Evolutionary conservation across 345 rosid species (phyloP), one percentile per base, ranked within the genome.

Genomic region (Aquilaria sinensis): DNA sequence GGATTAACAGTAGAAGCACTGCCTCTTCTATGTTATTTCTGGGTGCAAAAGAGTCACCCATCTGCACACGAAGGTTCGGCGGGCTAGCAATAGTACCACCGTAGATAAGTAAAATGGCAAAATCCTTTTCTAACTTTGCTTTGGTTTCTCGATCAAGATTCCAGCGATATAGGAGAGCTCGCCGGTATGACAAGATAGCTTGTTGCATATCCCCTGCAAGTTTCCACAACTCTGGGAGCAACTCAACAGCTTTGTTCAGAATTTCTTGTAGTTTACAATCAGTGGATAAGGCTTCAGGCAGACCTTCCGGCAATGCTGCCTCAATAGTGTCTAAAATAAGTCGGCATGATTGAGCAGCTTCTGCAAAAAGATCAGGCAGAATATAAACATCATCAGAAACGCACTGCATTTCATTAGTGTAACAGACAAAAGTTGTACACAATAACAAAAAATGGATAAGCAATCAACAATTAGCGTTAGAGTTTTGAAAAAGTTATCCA

Each of bases 191-290:
- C 61, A 82, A 56, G 46, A 84, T 83, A 45, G 90, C 79, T 65
- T 84, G 83, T 43, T 72, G 80, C 60, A 74, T 78, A 68, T 59
- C 73, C 66, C 84, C 86, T 10, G 82, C 77, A 74, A 79, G 82
- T 69, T 82, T 87, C 86, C 82, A 84, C 41, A 87, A 69, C 53
- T 87, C 90, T 29, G 94, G 94, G 72, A 87, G 86, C 75, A 82
- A 73, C 70, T 84, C 90, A 50, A 81, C 88, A 32, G 85, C 88
- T 75, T 84, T 82, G 75, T 67, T 79, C 50, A 84, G 61, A 64
- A 66, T 71, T 65, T 79, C 90, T 77, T 77, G 94, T 30, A 81
- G 58, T 69, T 81, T 81, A 66, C 75, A 68, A 51, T 77, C 85
- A 5, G 71, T 65, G 54, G 72, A 72, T 67, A 76, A 70, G 73